Percentiles rank a stretch among this genome's conserved stretches.
Conservation (phyloP, 1,284 basidiomycete genomes). For the Meripilus lineatus region DNA sequence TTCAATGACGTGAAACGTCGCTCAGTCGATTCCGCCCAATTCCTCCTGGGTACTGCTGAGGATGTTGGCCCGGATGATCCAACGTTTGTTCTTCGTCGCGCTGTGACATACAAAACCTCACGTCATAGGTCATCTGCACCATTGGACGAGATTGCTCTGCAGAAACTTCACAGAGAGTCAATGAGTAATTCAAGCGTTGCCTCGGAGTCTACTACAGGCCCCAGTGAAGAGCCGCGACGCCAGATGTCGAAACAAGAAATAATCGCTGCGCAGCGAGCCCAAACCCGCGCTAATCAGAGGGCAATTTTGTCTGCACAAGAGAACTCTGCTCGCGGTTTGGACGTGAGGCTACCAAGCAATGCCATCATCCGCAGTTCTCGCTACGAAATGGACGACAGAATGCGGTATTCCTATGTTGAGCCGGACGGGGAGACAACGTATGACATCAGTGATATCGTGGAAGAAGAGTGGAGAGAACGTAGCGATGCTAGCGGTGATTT, state of each 20-base stretch:
- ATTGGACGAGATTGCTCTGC: slow-evolving; percentile 71
- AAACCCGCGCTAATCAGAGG: slow-evolving; percentile 78
- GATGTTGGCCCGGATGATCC: slow-evolving; percentile 84
- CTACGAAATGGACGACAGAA: slow-evolving; percentile 60
- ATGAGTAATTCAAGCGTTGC: slow-evolving; percentile 38
- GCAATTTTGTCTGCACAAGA: slow-evolving; percentile 81
- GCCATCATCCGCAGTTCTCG: slow-evolving; percentile 82
- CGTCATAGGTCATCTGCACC: slow-evolving; percentile 65
- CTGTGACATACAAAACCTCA: slow-evolving; percentile 64
- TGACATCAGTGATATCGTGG: slow-evolving; percentile 90
- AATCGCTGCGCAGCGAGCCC: slow-evolving; percentile 88
- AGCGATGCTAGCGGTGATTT: slow-evolving; percentile 49
- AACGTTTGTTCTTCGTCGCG: slow-evolving; percentile 81
- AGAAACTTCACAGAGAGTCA: slow-evolving; percentile 66
- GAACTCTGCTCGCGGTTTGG: slow-evolving; percentile 83
- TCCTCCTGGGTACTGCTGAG: slow-evolving; percentile 64
- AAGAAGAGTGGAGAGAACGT: slow-evolving; percentile 65
- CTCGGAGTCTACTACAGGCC: slow-evolving; percentile 37
- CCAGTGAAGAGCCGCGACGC: slow-evolving; percentile 35
- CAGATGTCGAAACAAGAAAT: slow-evolving; percentile 77
- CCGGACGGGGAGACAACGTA: slow-evolving; percentile 74
- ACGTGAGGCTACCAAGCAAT: slow-evolving; percentile 80
- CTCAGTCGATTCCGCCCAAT: slow-evolving; percentile 76
- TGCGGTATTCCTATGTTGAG: slow-evolving; percentile 91
- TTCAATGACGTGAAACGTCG: slow-evolving; percentile 82